These are phyloP conservation scores for Sporisorium graminicola DNA, from an alignment of 1,284 basidiomycete species.

Conservation along the genomic window DNA sequence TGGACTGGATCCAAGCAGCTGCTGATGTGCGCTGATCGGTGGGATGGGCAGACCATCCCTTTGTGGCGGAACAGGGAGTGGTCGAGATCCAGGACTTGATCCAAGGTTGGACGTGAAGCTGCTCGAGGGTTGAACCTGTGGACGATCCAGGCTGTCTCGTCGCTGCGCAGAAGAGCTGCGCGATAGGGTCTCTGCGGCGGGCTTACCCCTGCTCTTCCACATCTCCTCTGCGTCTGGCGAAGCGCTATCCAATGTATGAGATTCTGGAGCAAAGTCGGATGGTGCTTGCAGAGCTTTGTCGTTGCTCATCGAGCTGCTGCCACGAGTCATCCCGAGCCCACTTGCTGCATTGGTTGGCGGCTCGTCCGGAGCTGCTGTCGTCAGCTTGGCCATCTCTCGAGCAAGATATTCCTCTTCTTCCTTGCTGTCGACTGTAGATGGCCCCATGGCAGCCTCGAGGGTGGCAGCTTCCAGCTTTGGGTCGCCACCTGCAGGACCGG, in stretches of 20 bases:
- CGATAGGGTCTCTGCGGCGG: constrained; percentile 12
- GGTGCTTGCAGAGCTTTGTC: background rate
- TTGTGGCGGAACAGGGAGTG: constrained; percentile 50
- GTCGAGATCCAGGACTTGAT: constrained; percentile 36
- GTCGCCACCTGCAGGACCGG: constrained; percentile 57
- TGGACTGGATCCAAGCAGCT: constrained; percentile 51
- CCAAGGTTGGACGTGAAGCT: constrained; percentile 20
- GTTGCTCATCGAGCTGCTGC: constrained; percentile 17
- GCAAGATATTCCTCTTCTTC: constrained; percentile 59
- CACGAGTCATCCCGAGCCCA: constrained; percentile 6
- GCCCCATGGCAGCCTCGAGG: constrained; percentile 36
- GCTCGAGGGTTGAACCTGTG: constrained; percentile 20
- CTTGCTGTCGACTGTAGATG: constrained; percentile 27
- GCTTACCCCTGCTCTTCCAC: constrained; percentile 22
- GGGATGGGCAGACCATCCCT: constrained; percentile 39
- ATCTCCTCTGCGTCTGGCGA: constrained; percentile 41
- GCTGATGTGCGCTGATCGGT: constrained; percentile 36
- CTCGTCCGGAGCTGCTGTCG: constrained; percentile 20
- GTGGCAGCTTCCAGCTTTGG: constrained; percentile 41
- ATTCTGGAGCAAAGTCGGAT: background rate
- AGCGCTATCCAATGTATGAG: constrained; percentile 8
- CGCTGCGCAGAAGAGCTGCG: constrained; percentile 31
- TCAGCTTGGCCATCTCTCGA: constrained; percentile 60
- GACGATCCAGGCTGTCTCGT: constrained; percentile 9
- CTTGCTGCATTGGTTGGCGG: background rate